These are phyloP conservation scores for Tylopilus subfusipes DNA, from an alignment of 768 basidiomycete genomes.

Conservation along the genomic window DNA sequence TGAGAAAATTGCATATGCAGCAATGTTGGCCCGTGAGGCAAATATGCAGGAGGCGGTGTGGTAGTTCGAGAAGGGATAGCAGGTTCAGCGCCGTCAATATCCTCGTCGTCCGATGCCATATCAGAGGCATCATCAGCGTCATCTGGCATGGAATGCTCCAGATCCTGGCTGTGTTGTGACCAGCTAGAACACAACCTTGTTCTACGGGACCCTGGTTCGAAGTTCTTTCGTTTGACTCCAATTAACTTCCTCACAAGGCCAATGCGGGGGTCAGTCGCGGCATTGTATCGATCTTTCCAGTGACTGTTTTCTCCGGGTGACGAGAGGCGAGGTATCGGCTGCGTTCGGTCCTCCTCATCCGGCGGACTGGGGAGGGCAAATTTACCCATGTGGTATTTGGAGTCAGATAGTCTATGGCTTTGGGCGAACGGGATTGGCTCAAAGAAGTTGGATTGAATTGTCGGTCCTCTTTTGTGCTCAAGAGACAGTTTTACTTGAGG, in stretches of 20 bases:
- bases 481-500: constrained; percentile 49
- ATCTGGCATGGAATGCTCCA: constrained; percentile 29
- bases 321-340: constrained; percentile 20
- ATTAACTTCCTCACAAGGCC: constrained; percentile 65
- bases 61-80: constrained; percentile 46
- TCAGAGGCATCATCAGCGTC: constrained; percentile 40
- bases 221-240: constrained; percentile 64
- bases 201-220: constrained; percentile 36
- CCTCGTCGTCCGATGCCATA: constrained; percentile 39
- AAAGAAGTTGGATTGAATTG: constrained; percentile 39
- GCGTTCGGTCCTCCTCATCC: constrained; percentile 43
- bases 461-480: constrained; percentile 16
- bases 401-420: constrained; percentile 60
- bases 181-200: constrained; percentile 40
- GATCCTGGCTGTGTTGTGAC: constrained; percentile 50
- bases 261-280: constrained; percentile 68
- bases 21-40: constrained; percentile 67
- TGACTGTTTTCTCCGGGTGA: constrained; percentile 23
- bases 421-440: constrained; percentile 74
- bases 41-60: constrained; percentile 68
- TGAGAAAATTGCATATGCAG: constrained; percentile 70
- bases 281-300: constrained; percentile 55
- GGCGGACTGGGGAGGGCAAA: constrained; percentile 67
- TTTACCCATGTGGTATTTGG: constrained; percentile 73
- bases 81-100: constrained; percentile 30